phyloP scores from a whole-genome alignment of 305 asterid genomes.

The Andrographis paniculata region DNA sequence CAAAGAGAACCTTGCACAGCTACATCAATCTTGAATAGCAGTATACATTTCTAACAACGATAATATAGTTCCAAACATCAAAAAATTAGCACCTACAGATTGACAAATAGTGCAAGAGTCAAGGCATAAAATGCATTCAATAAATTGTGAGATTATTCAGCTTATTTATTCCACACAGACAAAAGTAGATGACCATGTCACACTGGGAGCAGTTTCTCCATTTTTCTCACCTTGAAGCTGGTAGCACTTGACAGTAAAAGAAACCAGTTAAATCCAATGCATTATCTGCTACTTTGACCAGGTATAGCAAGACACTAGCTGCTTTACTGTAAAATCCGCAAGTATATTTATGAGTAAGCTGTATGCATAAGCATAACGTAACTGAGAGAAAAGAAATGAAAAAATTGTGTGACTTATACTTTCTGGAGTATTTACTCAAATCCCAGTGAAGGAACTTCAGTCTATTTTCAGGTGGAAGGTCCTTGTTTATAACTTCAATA shows the following conservation, averaged over 20 bases:
- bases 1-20: neutral
- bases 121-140: neutral
- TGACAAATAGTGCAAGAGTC: slow-evolving; percentile 6
- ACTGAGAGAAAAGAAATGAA: slow-evolving; percentile 7
- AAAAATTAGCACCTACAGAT: slow-evolving; percentile 12
- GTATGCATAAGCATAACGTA: slow-evolving; percentile 25
- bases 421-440: slow-evolving; percentile 68
- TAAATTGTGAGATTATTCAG: slow-evolving; percentile 6
- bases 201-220: slow-evolving; percentile 16
- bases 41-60: neutral
- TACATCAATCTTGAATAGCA: neutral
- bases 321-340: slow-evolving; percentile 49
- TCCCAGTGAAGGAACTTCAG: slow-evolving; percentile 98
- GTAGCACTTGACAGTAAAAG: slow-evolving; percentile 55
- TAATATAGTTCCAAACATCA: too few relatives aligned
- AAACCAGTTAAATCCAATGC: slow-evolving; percentile 75
- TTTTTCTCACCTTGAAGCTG: slow-evolving; percentile 38
- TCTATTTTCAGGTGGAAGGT: slow-evolving; percentile 49
- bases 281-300: slow-evolving; percentile 64
- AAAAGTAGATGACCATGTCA: slow-evolving; percentile 2
- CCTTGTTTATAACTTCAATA: slow-evolving; percentile 64
- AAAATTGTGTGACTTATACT: slow-evolving; percentile 26
- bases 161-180: neutral
- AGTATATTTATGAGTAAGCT: slow-evolving; percentile 1
- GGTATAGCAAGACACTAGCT: slow-evolving; percentile 50